A percentile compares a stretch with the other conserved stretches of the same genome.
phyloP scores from a whole-genome alignment of 805 yeast genomes.

The Pichia thaimueangensis region DNA sequence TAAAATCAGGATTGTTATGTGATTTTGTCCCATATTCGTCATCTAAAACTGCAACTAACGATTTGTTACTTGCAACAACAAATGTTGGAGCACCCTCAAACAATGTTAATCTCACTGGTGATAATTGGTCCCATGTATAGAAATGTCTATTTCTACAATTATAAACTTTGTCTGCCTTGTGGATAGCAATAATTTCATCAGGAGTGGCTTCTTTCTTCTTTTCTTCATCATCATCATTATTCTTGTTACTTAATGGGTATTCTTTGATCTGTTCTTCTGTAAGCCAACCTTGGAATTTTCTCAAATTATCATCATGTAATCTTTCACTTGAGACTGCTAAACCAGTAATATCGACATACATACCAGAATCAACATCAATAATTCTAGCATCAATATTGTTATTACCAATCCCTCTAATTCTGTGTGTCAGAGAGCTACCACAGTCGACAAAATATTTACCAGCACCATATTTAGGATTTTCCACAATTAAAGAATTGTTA shows the following conservation, averaged over 20 bases:
- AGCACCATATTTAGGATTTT: slow-evolving; percentile 30
- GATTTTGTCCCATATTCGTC: slow-evolving; percentile 8
- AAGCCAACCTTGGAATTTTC: slow-evolving; percentile 4
- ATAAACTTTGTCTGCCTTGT: slow-evolving; percentile 22
- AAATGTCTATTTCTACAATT: slow-evolving; percentile 61
- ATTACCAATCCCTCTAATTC: slow-evolving; percentile 50
- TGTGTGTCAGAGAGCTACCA: slow-evolving; percentile 43
- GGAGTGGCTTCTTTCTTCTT: neutral
- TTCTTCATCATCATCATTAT: neutral
- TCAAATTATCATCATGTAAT: neutral
- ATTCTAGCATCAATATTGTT: slow-evolving; percentile 71
- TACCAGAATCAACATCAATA: slow-evolving; percentile 63
- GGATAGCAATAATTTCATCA: neutral
- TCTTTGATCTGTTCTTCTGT: neutral
- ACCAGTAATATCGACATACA: slow-evolving; percentile 69
- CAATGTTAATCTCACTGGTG: slow-evolving; percentile 45
- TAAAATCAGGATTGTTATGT: neutral
- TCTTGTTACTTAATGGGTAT: neutral
- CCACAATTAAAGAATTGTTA: slow-evolving; percentile 40
- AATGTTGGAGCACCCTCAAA: slow-evolving; percentile 57
- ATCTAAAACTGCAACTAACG: slow-evolving; percentile 1
- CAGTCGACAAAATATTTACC: slow-evolving; percentile 30
- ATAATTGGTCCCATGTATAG: slow-evolving; percentile 39
- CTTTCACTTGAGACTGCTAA: slow-evolving; percentile 39
- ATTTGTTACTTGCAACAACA: slow-evolving; percentile 34